These are phyloP conservation scores for Nakataea oryzae DNA, from an alignment of 2,329 filamentous ascomycete species.

Conservation along the genomic window DNA sequence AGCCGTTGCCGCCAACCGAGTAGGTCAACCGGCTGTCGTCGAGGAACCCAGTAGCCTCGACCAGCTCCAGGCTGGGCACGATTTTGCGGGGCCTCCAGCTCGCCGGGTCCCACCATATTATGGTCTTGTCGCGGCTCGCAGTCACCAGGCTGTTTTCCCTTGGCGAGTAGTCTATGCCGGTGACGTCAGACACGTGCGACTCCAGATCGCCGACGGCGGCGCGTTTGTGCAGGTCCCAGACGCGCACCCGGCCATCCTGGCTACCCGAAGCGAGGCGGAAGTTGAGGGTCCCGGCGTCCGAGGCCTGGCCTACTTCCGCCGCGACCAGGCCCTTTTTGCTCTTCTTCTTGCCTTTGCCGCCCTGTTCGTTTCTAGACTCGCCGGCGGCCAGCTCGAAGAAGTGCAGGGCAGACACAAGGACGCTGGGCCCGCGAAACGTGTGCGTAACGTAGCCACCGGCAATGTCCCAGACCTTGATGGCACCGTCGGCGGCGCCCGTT, in stretches of 20 bases:
- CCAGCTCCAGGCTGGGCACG: conserved; percentile 72
- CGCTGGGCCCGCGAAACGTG: conserved; percentile 87
- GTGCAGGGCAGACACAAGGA: conserved; percentile 78
- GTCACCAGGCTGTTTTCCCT: conserved; percentile 69
- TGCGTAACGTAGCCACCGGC: conserved; percentile 83
- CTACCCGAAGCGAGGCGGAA: conserved; percentile 84
- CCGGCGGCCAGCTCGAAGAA: conserved; percentile 69
- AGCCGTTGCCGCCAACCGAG: conserved; percentile 76
- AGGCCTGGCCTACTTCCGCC: conserved; percentile 26
- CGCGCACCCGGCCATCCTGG: conserved; percentile 83
- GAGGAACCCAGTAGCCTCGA: conserved; percentile 78
- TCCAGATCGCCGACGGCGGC: conserved; percentile 69
- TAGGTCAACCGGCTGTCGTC: conserved; percentile 62
- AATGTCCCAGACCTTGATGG: conserved; percentile 96
- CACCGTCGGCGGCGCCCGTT: conserved; percentile 85
- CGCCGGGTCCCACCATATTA: conserved; percentile 80
- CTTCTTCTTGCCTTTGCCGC: conserved; percentile 25
- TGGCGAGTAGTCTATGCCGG: conserved; percentile 70
- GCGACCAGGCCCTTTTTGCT: conserved; percentile 31
- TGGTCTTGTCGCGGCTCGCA: conserved; percentile 83
- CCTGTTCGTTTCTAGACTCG: conserved; percentile 5
- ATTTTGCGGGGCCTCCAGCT: conserved; percentile 78
- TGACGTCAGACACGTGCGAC: conserved; percentile 92
- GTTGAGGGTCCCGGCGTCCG: conserved; percentile 28
- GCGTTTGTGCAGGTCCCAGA: conserved; percentile 86